A percentile compares a stretch with the other conserved stretches of the same genome.
phyloP scores from a whole-genome alignment of 2,329 filamentous ascomycete species.

The Microdochium nivale region DNA sequence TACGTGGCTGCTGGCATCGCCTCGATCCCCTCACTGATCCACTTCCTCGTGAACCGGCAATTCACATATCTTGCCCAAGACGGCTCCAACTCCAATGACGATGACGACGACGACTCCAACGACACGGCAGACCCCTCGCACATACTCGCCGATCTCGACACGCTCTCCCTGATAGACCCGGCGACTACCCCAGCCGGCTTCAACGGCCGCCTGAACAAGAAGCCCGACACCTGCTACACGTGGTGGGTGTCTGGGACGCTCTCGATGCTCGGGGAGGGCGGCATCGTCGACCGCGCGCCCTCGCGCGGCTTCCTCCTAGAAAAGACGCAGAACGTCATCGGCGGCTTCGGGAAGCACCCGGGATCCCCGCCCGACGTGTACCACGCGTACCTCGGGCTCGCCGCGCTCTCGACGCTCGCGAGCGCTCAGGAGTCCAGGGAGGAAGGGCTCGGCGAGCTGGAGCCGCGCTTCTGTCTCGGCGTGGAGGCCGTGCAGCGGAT shows the following conservation, averaged over 20 bases:
- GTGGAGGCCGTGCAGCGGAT: conserved; percentile 44
- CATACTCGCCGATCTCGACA: conserved; percentile 21
- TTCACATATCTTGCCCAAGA: conserved; percentile 45
- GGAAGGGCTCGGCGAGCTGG: conserved; percentile 57
- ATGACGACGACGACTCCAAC: conserved; percentile 32
- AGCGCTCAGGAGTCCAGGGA: conserved; percentile 35
- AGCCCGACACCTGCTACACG: conserved; percentile 88
- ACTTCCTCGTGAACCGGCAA: conserved; percentile 58
- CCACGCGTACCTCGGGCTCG: conserved; percentile 82
- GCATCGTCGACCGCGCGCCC: conserved; percentile 51
- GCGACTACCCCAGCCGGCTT: conserved; percentile 56
- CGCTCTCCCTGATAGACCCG: conserved; percentile 21
- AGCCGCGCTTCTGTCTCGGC: conserved; percentile 70
- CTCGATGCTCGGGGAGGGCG: conserved; percentile 32
- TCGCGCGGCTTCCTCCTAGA: conserved; percentile 74
- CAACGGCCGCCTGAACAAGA: conserved; percentile 86
- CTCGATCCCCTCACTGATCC: conserved; percentile 24
- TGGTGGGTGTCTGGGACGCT: conserved; percentile 79
- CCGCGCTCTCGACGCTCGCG: conserved; percentile 63
- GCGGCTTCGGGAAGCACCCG: conserved; percentile 69
- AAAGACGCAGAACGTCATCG: conserved; percentile 79
- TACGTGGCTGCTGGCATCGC: conserved; percentile 30
- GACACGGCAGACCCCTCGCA: conserved; percentile 17
- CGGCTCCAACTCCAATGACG: conserved; percentile 32
- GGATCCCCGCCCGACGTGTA: conserved; percentile 69